phyloP scores from a whole-genome alignment of 2,329 filamentous ascomycete species.

The Colletotrichum sansevieriae region DNA sequence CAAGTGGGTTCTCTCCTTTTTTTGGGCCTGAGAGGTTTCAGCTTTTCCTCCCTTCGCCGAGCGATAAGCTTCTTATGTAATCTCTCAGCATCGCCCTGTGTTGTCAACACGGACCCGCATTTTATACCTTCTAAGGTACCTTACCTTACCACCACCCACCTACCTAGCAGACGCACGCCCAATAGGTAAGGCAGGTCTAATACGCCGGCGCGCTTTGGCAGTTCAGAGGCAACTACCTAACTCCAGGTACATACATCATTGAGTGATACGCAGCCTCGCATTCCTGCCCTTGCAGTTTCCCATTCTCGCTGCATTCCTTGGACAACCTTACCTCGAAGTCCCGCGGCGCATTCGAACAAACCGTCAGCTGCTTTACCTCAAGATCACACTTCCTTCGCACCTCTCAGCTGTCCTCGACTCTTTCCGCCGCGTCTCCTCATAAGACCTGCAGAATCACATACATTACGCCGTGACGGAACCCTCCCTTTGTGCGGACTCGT shows the following conservation, averaged over 20 bases:
- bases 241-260: neutral
- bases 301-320: neutral
- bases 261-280: neutral
- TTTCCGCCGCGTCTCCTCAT: too few relatives aligned
- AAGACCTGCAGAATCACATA: too few relatives aligned
- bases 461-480: too few relatives aligned
- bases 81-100: too few relatives aligned
- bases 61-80: too few relatives aligned
- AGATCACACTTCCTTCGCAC: too few relatives aligned
- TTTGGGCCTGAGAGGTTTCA: too few relatives aligned
- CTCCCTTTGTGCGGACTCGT: neutral
- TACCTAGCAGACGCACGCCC: neutral
- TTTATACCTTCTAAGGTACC: neutral
- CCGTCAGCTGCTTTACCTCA: too few relatives aligned
- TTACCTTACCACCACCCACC: neutral
- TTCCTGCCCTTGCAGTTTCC: neutral
- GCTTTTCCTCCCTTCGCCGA: too few relatives aligned
- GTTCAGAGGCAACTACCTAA: neutral
- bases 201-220: conserved; percentile 1
- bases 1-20: too few relatives aligned
- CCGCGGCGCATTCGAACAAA: too few relatives aligned
- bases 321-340: neutral
- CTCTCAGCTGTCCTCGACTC: too few relatives aligned
- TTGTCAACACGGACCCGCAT: neutral
- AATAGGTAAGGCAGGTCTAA: conserved; percentile 10